Evolutionary conservation across 139 green algal genomes (phyloP).

Genomic region (Edaphochlamys debaryana): DNA sequence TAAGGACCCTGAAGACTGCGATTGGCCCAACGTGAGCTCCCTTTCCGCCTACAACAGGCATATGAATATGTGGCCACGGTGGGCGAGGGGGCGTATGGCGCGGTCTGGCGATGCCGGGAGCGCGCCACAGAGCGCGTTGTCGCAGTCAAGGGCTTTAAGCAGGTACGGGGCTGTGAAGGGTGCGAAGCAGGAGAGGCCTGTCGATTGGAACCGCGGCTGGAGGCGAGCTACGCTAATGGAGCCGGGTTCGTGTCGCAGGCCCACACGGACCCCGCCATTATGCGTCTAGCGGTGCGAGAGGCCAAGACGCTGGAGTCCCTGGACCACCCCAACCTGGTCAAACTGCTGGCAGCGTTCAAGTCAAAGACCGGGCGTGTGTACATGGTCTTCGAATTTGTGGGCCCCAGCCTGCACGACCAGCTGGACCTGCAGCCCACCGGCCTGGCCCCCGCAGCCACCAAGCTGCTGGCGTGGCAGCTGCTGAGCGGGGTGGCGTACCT

Average conservation of each 20-base stretch:
- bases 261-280: conserved; percentile 29
- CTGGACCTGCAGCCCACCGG: conserved; percentile 15
- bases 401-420: conserved; percentile 28
- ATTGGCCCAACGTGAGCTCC: too few relatives aligned
- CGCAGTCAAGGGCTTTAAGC: conserved; percentile 23
- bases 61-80: conserved; percentile 16
- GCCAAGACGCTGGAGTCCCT: conserved; percentile 19
- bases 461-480: conserved; percentile 53
- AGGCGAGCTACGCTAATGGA: too few relatives aligned
- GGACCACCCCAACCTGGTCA: conserved; percentile 39
- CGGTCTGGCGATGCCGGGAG: conserved; percentile 6
- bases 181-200: too few relatives aligned
- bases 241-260: conserved; percentile 18
- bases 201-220: too few relatives aligned
- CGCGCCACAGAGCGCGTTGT: background rate
- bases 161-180: too few relatives aligned
- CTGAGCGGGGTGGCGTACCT: conserved; percentile 39
- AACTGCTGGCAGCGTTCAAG: conserved; percentile 39
- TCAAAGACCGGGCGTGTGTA: conserved; percentile 42
- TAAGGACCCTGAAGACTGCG: too few relatives aligned
- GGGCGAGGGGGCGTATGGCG: conserved; percentile 12
- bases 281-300: conserved; percentile 43
- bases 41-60: too few relatives aligned
- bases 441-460: conserved; percentile 14
- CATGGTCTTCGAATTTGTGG: conserved; percentile 49